Base-by-base conservation (phyloP, 768 basidiomycete genomes). In the Leucosporidium yakuticum region DNA sequence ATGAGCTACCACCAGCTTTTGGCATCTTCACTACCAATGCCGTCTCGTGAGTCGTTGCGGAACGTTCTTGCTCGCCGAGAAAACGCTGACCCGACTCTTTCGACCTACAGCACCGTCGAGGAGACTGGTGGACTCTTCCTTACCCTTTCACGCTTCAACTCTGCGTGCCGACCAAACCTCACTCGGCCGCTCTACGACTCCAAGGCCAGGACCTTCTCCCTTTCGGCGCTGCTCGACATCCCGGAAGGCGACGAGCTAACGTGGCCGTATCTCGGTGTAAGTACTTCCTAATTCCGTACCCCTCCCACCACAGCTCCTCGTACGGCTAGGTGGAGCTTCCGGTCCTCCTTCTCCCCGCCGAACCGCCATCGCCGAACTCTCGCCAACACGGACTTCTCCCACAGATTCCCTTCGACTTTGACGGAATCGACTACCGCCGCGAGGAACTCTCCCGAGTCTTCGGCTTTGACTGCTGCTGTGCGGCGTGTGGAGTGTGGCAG, bases 1-100 rank as follows among this genome's bases (percentile, higher is more conserved):
- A 27, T 0, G 69, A 71, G 4, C 29, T 70, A 5, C 69, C 69
- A 21, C 11, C 32, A 9, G 69, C 59, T 5, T 58, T 62, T 12
- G 69, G 63, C 4, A 71, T 71, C 58, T 71, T 71, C 54, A 49
- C 66, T 23, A 71, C 69, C 11, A 71, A 71, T 31, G 69, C 69
- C 20, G 60, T 71, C 17, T 65, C 67, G 69, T 71, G 44, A 48
- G 66, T 61, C 17, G 39, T 15, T 44, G 14, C 39, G 3, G 39
- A 44, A 23, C 31, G 1, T 7, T 20, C 12, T 21, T n/a, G 17
- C 29, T 55, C 62, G 34, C 51, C 53, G 25, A 29, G 53, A 54
- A 27, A 25, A 54, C 53, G 15, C 53, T 25, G 15, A 17, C 12
- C 53, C 17, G 29, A 29, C 15, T 27, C 53, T 27, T 27, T 9